Evolutionary conservation across 2,329 filamentous ascomycete genomes (phyloP), one percentile per base, ranked within the genome.

Genomic region (Blumeria hordei): DNA sequence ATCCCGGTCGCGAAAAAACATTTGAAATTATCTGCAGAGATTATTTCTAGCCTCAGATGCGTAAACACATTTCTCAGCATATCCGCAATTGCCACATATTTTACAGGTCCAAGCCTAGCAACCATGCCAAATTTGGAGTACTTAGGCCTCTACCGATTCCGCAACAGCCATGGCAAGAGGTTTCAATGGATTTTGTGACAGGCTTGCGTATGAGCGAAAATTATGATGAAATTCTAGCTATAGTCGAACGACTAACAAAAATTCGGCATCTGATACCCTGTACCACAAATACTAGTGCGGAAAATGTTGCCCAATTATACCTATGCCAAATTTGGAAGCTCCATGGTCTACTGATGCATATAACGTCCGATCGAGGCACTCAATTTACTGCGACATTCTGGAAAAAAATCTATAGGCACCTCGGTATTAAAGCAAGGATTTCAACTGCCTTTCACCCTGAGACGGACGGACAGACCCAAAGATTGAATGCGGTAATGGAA

Each of bases 401-500:
- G 47, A 50, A 50, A 50, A 10, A 34, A 8, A 18, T 50, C 21
- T 50, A 32, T 34, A 34, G 35, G 3, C 21, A 33, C 9, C 32
- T 50, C 6, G 32, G 47, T 6, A 50, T 50, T 34, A 10, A 50
- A 34, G 8, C 21, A 4, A 5, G 50, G 12, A 16, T 53, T n/a
- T 53, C 50, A 18, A 60, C 54, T 21, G 36, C 43, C 7, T 57
- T 60, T 49, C 32, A 58, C 14, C 56, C 36, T 0, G 34, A 58
- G 21, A 59, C 32, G 14, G 41, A 57, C 12, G 33, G 39, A 16
- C 8, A 54, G 28, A 57, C 12, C 21, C 45, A 57, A 54, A 14
- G 41, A 28, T 16, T 50, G n/a, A 58, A 56, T 34, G 9, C 54
- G 4, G 52, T 43, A n/a, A 21, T 58, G 6, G 43, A 58, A 33